These are phyloP conservation scores for Solanum lignicaule DNA, from an alignment of 257 asterid genomes.

Conservation along the genomic window DNA sequence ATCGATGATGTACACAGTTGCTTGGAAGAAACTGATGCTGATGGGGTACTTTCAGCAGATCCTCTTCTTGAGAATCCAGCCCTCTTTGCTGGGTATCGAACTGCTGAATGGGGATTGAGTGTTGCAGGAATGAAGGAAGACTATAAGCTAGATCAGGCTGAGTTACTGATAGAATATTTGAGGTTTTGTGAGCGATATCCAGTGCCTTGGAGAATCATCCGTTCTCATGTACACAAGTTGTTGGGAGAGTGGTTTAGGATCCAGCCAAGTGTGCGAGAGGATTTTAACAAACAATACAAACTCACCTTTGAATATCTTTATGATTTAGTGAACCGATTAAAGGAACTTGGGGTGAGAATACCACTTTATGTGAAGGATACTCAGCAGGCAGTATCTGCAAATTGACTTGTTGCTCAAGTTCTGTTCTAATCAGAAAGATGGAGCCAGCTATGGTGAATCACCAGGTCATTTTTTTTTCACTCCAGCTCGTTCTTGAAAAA, in stretches of 20 bases:
- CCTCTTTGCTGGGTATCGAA: slow-evolving; percentile 74
- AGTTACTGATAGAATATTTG: slow-evolving; percentile 59
- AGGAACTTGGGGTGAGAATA: slow-evolving; percentile 48
- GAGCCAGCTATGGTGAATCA: not conserved
- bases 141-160: slow-evolving; percentile 63
- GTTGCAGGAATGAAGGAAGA: slow-evolving; percentile 28
- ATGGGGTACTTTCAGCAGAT: slow-evolving; percentile 92
- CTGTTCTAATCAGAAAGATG: not conserved
- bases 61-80: slow-evolving; percentile 95
- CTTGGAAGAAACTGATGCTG: slow-evolving; percentile 60
- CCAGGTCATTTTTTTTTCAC: not conserved
- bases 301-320: slow-evolving; percentile 76
- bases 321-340: slow-evolving; percentile 52
- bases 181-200: slow-evolving; percentile 72
- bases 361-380: slow-evolving; percentile 57
- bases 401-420: slow-evolving; percentile 17
- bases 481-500: not conserved
- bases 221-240: slow-evolving; percentile 88
- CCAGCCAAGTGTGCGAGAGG: slow-evolving; percentile 66
- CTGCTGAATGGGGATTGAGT: slow-evolving; percentile 53
- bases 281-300: slow-evolving; percentile 50
- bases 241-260: slow-evolving; percentile 88
- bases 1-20: slow-evolving; percentile 63
- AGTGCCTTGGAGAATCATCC: slow-evolving; percentile 95
- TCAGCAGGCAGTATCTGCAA: not conserved